Evolutionary conservation across 2,329 filamentous ascomycete species (phyloP), one percentile per base, ranked within the genome.

Genomic region (Westerdykella sp.): DNA sequence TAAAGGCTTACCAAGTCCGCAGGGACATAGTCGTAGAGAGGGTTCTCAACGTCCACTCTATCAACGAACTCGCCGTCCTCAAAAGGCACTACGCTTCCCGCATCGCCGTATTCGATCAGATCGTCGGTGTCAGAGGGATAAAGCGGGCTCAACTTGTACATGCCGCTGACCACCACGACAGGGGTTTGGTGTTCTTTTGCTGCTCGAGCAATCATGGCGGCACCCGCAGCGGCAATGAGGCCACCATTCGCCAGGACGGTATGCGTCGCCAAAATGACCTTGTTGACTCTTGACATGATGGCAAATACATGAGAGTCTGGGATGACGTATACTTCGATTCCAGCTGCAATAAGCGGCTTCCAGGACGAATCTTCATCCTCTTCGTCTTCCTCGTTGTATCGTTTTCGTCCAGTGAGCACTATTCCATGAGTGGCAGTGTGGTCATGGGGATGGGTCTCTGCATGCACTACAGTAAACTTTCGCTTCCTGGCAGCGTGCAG

Each of bases 211-310:
- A 97, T 85, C 34, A 86, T 81, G 15, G 81, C 81, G 9, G 87
- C 85, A n/a, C 93, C 93, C 5, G 85, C 82, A 34, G 89, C 84
- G 14, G 88, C 85, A 22, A 97, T 77, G 21, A 95, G 79, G 6
- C 86, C 86, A 40, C 93, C 93, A 57, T 95, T 93, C 39, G 87
- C 87, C 37, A 94, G 81, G 22, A 98, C 87, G 3, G 86, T 84
- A 59, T 90, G 85, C 5, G 91, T 91, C 11, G 86, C 84, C 6
- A 98, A 75, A 39, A 98, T 86, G 48, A 98, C 91, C 71, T 96
- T 96, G 74, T 91, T 94, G 56, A 96, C 87, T 47, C 85, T 82
- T 7, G 90, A 86, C 87, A 98, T 97, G 58, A 97, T 86, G 1
- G 90, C 89, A 71, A 90, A 94, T 42, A 95, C 78, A 9, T 88